Conservation (phyloP, 768 basidiomycete species). For the Gautieria morchelliformis region DNA sequence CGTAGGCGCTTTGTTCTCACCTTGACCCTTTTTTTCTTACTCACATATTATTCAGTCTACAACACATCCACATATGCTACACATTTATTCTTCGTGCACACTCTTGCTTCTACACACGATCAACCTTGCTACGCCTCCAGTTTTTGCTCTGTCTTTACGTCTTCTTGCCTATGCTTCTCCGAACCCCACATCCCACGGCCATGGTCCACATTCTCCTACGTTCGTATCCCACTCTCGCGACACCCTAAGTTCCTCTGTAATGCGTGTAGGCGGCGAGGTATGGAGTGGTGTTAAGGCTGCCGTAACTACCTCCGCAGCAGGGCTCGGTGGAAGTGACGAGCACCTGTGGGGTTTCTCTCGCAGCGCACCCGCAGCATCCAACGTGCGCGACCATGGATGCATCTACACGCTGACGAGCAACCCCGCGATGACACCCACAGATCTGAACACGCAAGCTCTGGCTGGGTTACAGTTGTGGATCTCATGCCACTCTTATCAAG, state of each 20-base stretch:
- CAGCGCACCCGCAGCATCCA: conserved; percentile 45
- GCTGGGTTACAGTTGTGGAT: conserved; percentile 48
- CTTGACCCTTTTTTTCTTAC: not conserved
- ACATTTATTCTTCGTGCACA: conserved; percentile 46
- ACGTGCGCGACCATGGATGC: conserved; percentile 1
- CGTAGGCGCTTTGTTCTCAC: conserved; percentile 30
- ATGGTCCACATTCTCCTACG: conserved; percentile 16
- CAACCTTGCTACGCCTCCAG: conserved; percentile 27
- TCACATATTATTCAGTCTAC: conserved; percentile 36
- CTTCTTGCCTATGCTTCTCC: conserved; percentile 52
- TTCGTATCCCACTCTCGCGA: conserved; percentile 15
- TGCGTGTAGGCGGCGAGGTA: conserved; percentile 31
- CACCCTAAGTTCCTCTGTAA: conserved; percentile 26
- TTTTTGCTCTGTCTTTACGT: conserved; percentile 52
- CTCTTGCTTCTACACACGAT: conserved; percentile 44
- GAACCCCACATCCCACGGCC: conserved; percentile 16
- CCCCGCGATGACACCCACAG: conserved; percentile 16
- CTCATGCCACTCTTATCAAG: conserved; percentile 27
- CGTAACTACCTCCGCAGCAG: conserved; percentile 18
- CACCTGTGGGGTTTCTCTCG: conserved; percentile 33
- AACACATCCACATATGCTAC: conserved; percentile 42
- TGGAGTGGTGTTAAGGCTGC: conserved; percentile 58
- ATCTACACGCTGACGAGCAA: not conserved
- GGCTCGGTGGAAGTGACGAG: not conserved
- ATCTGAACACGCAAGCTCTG: conserved; percentile 11